Evolutionary conservation across 2,329 filamentous ascomycete genomes (phyloP).

Genomic region (Xylariaceae sp.): DNA sequence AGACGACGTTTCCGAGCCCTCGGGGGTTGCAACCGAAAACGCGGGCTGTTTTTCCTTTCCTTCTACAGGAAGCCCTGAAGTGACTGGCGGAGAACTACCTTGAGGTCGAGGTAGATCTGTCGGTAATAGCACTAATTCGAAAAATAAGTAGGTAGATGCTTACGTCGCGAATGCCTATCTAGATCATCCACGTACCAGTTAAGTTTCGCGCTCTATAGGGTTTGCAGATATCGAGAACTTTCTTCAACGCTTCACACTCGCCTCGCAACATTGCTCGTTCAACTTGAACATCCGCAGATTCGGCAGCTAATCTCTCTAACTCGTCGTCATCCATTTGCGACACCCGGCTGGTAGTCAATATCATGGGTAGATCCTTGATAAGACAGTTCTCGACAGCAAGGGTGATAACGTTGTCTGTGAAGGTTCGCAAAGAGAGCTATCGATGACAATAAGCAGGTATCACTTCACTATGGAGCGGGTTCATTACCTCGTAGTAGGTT

Average conservation of each 20-base stretch:
- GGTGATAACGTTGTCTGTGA: slow-evolving; percentile 36
- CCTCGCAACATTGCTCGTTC: slow-evolving; percentile 23
- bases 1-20: no score
- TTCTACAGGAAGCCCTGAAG: no score
- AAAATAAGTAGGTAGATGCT: no score
- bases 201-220: slow-evolving; percentile 18
- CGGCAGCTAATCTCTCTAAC: slow-evolving; percentile 26
- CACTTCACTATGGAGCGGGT: not conserved
- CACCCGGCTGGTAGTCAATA: slow-evolving; percentile 33
- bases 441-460: slow-evolving; percentile 5
- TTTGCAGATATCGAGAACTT: slow-evolving; percentile 25
- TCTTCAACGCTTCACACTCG: slow-evolving; percentile 21
- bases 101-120: no score
- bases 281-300: slow-evolving; percentile 25
- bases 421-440: slow-evolving; percentile 31
- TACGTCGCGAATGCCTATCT: no score
- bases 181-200: slow-evolving; percentile 4
- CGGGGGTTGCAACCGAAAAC: no score
- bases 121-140: no score
- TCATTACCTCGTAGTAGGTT: slow-evolving; percentile 41
- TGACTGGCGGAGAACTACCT: no score
- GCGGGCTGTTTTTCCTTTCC: no score
- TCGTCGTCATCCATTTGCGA: slow-evolving; percentile 31
- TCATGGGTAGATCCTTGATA: slow-evolving; percentile 32
- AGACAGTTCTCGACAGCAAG: slow-evolving; percentile 38